phyloP scores from a whole-genome alignment of 805 yeast species.

The Saturnispora sekii region DNA sequence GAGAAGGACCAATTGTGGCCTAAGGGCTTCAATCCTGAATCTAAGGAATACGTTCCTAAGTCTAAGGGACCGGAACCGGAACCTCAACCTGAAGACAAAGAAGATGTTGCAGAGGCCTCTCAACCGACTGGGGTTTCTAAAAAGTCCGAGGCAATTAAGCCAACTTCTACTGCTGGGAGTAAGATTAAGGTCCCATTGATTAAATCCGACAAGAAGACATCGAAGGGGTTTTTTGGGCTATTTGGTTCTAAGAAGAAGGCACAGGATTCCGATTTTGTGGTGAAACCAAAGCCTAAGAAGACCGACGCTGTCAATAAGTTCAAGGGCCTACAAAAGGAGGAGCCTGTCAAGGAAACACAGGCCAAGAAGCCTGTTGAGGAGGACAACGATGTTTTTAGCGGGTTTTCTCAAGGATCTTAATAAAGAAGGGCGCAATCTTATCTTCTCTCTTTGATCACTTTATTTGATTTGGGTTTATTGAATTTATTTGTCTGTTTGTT shows the following conservation, averaged over 20 bases:
- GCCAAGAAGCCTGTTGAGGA: slow-evolving; percentile 5
- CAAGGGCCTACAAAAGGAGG: slow-evolving; percentile 12
- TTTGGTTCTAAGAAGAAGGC: slow-evolving; percentile 5
- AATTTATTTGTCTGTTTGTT: neutral
- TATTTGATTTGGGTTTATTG: neutral
- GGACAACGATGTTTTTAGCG: slow-evolving; percentile 29
- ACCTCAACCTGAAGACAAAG: slow-evolving; percentile 26
- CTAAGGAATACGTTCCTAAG: slow-evolving; percentile 24
- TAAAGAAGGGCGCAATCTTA: slow-evolving; percentile 5
- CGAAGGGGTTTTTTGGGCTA: slow-evolving; percentile 9
- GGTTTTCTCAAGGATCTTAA: slow-evolving; percentile 37
- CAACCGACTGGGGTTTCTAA: neutral
- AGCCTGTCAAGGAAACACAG: slow-evolving; percentile 10
- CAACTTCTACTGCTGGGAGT: slow-evolving; percentile 8
- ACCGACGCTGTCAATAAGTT: slow-evolving; percentile 10
- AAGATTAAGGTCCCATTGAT: slow-evolving; percentile 9
- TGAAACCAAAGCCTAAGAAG: slow-evolving; percentile 1
- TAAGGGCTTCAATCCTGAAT: slow-evolving; percentile 10
- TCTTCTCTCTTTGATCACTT: neutral
- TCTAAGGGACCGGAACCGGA: slow-evolving; percentile 26
- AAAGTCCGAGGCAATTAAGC: neutral
- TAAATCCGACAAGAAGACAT: slow-evolving; percentile 6
- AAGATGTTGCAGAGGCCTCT: slow-evolving; percentile 17
- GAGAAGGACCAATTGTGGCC: slow-evolving; percentile 17
- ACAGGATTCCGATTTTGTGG: neutral